Conservation (phyloP, 2,329 filamentous ascomycete species). For the Fusarium sacchari region DNA sequence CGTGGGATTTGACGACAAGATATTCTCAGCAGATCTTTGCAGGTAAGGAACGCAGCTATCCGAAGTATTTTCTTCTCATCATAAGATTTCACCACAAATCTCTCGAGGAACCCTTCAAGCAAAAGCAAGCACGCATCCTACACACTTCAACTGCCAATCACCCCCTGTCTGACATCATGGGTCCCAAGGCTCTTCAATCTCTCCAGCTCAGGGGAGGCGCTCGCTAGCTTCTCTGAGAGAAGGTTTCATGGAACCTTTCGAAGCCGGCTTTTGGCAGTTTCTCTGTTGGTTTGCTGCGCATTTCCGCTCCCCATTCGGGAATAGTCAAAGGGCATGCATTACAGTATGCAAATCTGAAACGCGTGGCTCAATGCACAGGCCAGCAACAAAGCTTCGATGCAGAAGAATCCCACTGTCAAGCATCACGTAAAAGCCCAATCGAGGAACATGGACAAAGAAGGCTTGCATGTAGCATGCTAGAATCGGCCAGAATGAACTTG, state of each 20-base stretch:
- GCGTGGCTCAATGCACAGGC: slow-evolving; percentile 26
- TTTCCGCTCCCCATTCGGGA: background rate
- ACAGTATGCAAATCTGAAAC: slow-evolving; percentile 26
- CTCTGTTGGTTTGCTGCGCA: slow-evolving; percentile 15
- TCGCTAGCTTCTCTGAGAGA: slow-evolving; percentile 33
- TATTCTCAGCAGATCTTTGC: slow-evolving; percentile 14
- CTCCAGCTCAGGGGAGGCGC: slow-evolving; percentile 33
- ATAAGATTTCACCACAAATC: background rate
- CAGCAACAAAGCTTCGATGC: slow-evolving; percentile 12
- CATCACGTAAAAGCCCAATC: background rate
- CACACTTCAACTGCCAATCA: slow-evolving; percentile 1
- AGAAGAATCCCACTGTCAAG: background rate
- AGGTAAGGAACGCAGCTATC: slow-evolving; percentile 3
- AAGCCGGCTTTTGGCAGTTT: slow-evolving; percentile 1
- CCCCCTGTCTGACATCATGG: slow-evolving; percentile 40
- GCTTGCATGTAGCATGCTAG: background rate
- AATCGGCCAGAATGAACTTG: background rate
- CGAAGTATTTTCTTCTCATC: background rate
- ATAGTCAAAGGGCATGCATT: slow-evolving; percentile 13
- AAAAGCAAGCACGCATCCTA: slow-evolving; percentile 2
- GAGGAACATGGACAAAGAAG: background rate
- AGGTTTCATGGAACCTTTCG: slow-evolving; percentile 43
- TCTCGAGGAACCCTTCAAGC: background rate
- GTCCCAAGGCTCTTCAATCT: slow-evolving; percentile 27
- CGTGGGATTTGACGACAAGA: background rate